phyloP scores from a whole-genome alignment of 768 basidiomycete genomes.

The Artomyces pyxidatus region DNA sequence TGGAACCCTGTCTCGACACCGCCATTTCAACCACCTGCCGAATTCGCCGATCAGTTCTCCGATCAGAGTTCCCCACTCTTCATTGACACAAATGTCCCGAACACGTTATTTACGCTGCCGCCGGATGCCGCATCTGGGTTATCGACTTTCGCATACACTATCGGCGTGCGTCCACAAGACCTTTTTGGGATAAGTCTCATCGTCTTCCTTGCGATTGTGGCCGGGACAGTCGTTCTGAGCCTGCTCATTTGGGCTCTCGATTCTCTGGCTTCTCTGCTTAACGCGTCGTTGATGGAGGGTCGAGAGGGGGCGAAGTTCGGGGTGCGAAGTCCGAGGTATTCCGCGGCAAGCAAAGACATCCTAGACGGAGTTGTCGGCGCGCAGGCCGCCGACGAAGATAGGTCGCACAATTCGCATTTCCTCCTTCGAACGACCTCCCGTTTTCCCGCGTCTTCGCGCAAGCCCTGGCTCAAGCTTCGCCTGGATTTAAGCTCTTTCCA shows the following conservation, averaged over 20 bases:
- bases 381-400: constrained; percentile 39
- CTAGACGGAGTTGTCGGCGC: constrained; percentile 26
- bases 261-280: constrained; percentile 35
- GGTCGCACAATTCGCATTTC: constrained; percentile 37
- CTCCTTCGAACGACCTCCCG: constrained; percentile 29
- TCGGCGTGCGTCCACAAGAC: constrained; percentile 78
- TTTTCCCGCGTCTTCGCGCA: constrained; percentile 27
- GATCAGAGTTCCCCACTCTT: constrained; percentile 71
- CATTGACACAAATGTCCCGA: constrained; percentile 58
- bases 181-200: constrained; percentile 77
- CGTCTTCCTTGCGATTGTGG: constrained; percentile 75
- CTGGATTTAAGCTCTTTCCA: constrained; percentile 72
- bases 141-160: constrained; percentile 71
- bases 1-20: constrained; percentile 60
- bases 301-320: constrained; percentile 22
- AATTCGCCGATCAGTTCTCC: constrained; percentile 64
- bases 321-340: constrained; percentile 34
- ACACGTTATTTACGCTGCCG: constrained; percentile 68
- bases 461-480: constrained; percentile 47
- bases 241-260: constrained; percentile 69
- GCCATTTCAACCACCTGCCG: constrained; percentile 55
- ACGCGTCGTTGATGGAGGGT: constrained; percentile 18
- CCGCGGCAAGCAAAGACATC: constrained; percentile 43
- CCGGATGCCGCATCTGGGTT: constrained; percentile 59
- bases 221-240: constrained; percentile 62